Conservation (phyloP, 2,329 filamentous ascomycete species). For the Stemphylium beticola region DNA sequence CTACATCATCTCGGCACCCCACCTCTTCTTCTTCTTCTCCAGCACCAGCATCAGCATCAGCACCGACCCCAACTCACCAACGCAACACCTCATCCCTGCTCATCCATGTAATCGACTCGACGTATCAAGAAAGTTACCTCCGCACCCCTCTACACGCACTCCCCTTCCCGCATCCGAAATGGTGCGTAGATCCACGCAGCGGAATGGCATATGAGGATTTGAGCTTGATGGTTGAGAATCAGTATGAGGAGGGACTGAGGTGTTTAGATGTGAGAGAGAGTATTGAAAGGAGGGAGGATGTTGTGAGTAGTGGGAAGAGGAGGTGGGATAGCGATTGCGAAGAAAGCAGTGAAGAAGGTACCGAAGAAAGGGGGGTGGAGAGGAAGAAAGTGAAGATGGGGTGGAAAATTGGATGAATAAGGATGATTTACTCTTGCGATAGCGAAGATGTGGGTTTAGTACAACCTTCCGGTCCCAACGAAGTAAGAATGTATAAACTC, state of each 20-base stretch:
- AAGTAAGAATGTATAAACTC: neutral
- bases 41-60: neutral
- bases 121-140: slow-evolving; percentile 16
- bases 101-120: slow-evolving; percentile 2
- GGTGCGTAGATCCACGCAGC: slow-evolving; percentile 8
- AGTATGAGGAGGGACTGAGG: slow-evolving; percentile 8
- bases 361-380: neutral
- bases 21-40: no score
- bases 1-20: no score
- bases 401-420: neutral
- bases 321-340: neutral
- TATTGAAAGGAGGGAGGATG: slow-evolving; percentile 7
- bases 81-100: neutral
- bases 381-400: neutral
- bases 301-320: neutral
- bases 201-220: slow-evolving; percentile 11
- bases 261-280: slow-evolving; percentile 15
- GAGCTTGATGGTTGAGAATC: slow-evolving; percentile 17
- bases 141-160: slow-evolving; percentile 17
- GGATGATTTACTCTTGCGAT: neutral
- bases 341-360: neutral
- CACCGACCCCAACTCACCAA: neutral
- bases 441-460: no score
- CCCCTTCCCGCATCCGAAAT: slow-evolving; percentile 24
- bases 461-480: no score